phyloP scores from a whole-genome alignment of 2,329 filamentous ascomycete genomes.

The Penicillium sp. region DNA sequence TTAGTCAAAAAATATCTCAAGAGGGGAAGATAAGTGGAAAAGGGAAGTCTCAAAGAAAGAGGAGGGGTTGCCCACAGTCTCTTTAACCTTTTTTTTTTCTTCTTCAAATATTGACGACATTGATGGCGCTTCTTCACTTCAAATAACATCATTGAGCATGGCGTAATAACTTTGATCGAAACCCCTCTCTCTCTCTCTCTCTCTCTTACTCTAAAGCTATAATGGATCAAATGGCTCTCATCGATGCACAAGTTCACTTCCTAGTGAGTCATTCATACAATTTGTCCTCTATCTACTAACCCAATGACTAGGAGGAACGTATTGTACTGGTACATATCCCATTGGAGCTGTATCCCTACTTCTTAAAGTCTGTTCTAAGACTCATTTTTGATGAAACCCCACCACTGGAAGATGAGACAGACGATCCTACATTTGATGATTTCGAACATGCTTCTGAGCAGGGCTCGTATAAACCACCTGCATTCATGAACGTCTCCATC shows the following conservation, averaged over 20 bases:
- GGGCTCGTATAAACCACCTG: constrained; percentile 55
- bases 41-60: background rate
- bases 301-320: constrained; percentile 66
- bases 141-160: constrained; percentile 12
- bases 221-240: constrained; percentile 21
- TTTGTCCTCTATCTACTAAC: background rate
- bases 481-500: constrained; percentile 89
- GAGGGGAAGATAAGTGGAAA: constrained; percentile 14
- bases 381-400: constrained; percentile 66
- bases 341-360: constrained; percentile 69
- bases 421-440: constrained; percentile 44
- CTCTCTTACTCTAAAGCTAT: background rate
- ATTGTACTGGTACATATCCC: constrained; percentile 90
- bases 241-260: constrained; percentile 26
- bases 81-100: background rate
- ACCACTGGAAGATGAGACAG: constrained; percentile 37
- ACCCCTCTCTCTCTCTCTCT: background rate
- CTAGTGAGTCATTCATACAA: constrained; percentile 15
- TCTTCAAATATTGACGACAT: constrained; percentile 13
- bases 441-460: constrained; percentile 28
- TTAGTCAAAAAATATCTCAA: constrained; percentile 4
- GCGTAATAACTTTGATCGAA: constrained; percentile 14
- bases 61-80: background rate
- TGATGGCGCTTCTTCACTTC: background rate
- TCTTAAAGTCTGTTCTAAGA: constrained; percentile 83